These are phyloP conservation scores for Nyssa sinensis DNA, from an alignment of 148 eudicot species.

Conservation along the genomic window DNA sequence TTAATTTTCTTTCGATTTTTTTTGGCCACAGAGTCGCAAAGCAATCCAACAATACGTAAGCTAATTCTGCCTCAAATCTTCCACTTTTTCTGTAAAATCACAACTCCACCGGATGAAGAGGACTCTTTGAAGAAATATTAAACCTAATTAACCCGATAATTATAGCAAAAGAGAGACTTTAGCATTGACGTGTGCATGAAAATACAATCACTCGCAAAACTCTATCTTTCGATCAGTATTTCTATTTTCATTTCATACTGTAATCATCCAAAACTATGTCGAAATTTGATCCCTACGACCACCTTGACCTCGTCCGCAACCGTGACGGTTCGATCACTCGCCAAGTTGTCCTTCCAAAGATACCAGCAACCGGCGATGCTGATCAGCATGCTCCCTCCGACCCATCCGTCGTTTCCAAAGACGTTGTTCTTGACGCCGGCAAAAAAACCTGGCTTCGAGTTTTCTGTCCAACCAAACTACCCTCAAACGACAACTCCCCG, in stretches of 20 bases:
- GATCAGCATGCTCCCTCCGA: constrained; percentile 27
- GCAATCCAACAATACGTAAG: neutral
- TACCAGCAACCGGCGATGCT: constrained; percentile 37
- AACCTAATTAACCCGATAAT: neutral
- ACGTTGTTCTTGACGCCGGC: constrained; percentile 38
- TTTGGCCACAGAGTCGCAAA: too few relatives aligned
- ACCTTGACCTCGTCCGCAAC: constrained; percentile 51
- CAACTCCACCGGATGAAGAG: constrained; percentile 1
- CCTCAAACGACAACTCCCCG: constrained; percentile 46
- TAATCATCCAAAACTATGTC: constrained; percentile 30
- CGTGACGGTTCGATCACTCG: constrained; percentile 57
- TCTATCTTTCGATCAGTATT: neutral
- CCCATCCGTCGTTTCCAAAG: constrained; percentile 53
- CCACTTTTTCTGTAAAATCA: constrained; percentile 1
- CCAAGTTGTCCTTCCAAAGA: constrained; percentile 22
- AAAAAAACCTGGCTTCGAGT: constrained; percentile 57
- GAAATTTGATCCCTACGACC: constrained; percentile 61
- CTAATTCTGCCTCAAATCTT: neutral
- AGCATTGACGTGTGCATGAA: neutral
- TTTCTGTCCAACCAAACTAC: constrained; percentile 51
- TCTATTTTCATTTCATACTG: neutral
- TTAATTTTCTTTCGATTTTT: too few relatives aligned
- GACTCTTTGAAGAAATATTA: neutral
- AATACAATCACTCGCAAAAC: neutral
- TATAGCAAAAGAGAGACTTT: neutral